Base-by-base conservation (phyloP, 78 protist species). In the Dictyostelium firmibasis region DNA sequence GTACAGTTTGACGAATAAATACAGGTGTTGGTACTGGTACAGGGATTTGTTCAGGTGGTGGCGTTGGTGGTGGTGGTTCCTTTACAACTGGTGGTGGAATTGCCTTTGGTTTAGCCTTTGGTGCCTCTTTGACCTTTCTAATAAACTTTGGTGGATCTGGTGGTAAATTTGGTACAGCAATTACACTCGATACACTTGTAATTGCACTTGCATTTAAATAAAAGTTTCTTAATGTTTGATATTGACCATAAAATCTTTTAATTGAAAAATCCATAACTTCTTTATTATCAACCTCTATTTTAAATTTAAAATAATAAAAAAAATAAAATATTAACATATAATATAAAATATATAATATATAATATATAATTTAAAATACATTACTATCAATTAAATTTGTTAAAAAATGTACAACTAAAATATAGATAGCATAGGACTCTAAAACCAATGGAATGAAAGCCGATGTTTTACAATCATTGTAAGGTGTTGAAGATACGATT, bases 71-170 rank as follows among this genome's bases (percentile, higher is more conserved):
- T 33, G 92, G 83, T 43, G 75, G 85, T 60, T 64, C 75, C 14
- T 72, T 31, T 25, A 67, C 50, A 18, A 81, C 82, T 29, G 87
- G 86, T 57, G 87, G 94, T 81, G 87, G 87, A 35, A 41, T 33
- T 38, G 70, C 86, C 3, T 67, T 11, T 41, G 87, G 88, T 81
- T 84, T 78, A 3, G 67, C 87, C 33, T 89, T 89, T 31, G 93
- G 94, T 89, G 29, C 67, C 10, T 81, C 87, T 33, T 44, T 84
- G 10, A 81, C 33, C 33, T 60, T 93, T 60, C 85, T 81, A 29
- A 85, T 72, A 67, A 93, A 93, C 41, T 93, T 86, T 31, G 96
- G 96, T 4, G 96, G 96, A 50, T 93, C 96, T 67, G 91, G 96
- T 81, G 96, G 96, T 14, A 93, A 38, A 44, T 81, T 93, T 62